These are phyloP conservation scores for Gracilaria vermiculophylla DNA, from an alignment of 23 red algal genomes.

Conservation along the genomic window DNA sequence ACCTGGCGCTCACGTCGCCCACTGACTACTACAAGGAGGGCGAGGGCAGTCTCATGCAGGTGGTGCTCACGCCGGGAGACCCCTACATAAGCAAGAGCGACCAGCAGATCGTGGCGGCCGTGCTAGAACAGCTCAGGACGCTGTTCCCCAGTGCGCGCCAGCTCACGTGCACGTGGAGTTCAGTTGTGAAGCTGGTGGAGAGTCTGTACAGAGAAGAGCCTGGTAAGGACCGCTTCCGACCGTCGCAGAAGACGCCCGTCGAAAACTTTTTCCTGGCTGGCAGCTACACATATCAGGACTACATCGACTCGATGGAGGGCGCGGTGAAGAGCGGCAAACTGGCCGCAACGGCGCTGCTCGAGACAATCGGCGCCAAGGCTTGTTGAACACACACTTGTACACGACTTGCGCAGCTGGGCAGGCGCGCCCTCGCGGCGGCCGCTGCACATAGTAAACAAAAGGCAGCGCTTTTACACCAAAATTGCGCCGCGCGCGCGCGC, in stretches of 20 bases:
- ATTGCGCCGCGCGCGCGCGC: too few relatives aligned
- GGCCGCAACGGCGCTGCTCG: conserved; percentile 61
- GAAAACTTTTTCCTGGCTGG: conserved; percentile 89
- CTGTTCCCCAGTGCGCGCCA: conserved; percentile 75
- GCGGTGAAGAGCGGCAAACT: conserved; percentile 87
- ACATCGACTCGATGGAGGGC: conserved; percentile 95
- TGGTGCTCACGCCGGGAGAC: conserved; percentile 90
- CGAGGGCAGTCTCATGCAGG: conserved; percentile 84
- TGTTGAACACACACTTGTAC: too few relatives aligned
- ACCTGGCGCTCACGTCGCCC: conserved; percentile 88
- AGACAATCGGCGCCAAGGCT: background rate
- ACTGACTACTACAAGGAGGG: conserved; percentile 88
- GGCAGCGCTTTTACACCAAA: too few relatives aligned
- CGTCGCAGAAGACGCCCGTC: conserved; percentile 70
- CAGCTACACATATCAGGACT: conserved; percentile 97
- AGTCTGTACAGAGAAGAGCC: conserved; percentile 88
- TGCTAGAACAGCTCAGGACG: conserved; percentile 61
- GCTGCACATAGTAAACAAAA: too few relatives aligned
- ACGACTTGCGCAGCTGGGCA: too few relatives aligned
- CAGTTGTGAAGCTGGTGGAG: conserved; percentile 84
- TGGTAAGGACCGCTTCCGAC: conserved; percentile 71
- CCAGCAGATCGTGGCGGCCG: conserved; percentile 52
- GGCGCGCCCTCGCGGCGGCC: too few relatives aligned
- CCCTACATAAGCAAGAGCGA: conserved; percentile 71
- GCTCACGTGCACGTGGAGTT: conserved; percentile 83